Evolutionary conservation across 192 early-diverging fungal genomes (phyloP).

Genomic region (Entomortierella beljakovae): DNA sequence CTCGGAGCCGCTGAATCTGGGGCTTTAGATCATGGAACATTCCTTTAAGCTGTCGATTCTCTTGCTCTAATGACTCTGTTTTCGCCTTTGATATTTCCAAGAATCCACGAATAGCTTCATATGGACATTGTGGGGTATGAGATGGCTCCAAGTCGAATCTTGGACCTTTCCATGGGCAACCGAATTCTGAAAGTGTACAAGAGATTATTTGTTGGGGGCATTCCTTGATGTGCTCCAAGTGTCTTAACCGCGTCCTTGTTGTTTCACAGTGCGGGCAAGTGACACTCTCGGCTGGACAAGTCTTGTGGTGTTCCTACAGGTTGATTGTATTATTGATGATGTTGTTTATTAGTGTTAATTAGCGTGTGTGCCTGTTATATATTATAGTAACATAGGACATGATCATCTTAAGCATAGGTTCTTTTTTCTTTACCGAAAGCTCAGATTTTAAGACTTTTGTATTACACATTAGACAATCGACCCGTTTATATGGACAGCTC

Average conservation of each 20-base stretch:
- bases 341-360: neutral
- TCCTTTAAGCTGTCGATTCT: slow-evolving; percentile 59
- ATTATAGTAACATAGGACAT: too few relatives aligned
- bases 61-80: slow-evolving; percentile 54
- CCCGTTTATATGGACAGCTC: slow-evolving; percentile 65
- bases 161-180: slow-evolving; percentile 72
- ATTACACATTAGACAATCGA: slow-evolving; percentile 68
- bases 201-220: slow-evolving; percentile 57
- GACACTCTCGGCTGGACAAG: slow-evolving; percentile 66
- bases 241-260: slow-evolving; percentile 48
- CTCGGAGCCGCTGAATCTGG: slow-evolving; percentile 40
- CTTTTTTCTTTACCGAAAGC: slow-evolving; percentile 58
- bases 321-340: neutral
- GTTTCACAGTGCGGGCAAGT: slow-evolving; percentile 67
- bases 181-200: slow-evolving; percentile 61
- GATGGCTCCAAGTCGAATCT: slow-evolving; percentile 37
- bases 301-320: slow-evolving; percentile 61
- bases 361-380: too few relatives aligned
- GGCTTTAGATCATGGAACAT: slow-evolving; percentile 45
- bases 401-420: too few relatives aligned
- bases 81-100: slow-evolving; percentile 59
- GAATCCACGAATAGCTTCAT: slow-evolving; percentile 69
- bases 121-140: slow-evolving; percentile 67
- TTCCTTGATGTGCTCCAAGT: slow-evolving; percentile 56
- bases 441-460: slow-evolving; percentile 60